A percentile compares a stretch with the other conserved stretches of the same genome.
phyloP scores from a whole-genome alignment of 73 alveolate species.

The Paramecium caudatum region DNA sequence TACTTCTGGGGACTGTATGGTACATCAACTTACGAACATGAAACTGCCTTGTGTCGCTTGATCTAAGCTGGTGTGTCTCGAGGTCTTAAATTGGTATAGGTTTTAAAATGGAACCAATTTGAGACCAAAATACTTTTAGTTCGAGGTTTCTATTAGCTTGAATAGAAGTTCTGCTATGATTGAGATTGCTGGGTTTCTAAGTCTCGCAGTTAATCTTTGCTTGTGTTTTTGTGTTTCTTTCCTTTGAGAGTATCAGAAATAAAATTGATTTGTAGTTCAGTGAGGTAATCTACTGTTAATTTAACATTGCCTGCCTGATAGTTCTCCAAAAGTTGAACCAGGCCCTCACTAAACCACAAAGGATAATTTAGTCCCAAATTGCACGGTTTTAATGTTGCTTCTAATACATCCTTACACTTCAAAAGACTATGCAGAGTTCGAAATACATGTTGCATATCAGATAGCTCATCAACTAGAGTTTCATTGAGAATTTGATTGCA shows the following conservation, averaged over 20 bases:
- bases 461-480: not conserved
- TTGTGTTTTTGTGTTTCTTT: not conserved
- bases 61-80: not conserved
- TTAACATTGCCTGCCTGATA: not conserved
- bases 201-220: constrained; percentile 2
- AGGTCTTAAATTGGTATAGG: constrained; percentile 4
- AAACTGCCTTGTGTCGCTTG: constrained; percentile 6
- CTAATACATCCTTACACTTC: not conserved
- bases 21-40: constrained; percentile 21
- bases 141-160: not conserved
- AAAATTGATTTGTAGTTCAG: constrained; percentile 16
- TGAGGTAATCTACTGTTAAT: not conserved
- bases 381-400: not conserved
- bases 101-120: constrained; percentile 31
- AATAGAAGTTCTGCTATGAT: not conserved
- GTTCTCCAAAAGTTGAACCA: not conserved
- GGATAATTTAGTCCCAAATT: not conserved
- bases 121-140: not conserved
- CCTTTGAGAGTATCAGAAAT: not conserved
- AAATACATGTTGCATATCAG: not conserved
- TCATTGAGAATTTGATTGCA: not conserved
- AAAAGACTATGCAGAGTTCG: not conserved
- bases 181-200: not conserved
- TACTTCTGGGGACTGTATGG: constrained; percentile 37
- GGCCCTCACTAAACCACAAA: not conserved